Conservation (phyloP, 805 yeast species). For the Pichia sporocuriosa region DNA sequence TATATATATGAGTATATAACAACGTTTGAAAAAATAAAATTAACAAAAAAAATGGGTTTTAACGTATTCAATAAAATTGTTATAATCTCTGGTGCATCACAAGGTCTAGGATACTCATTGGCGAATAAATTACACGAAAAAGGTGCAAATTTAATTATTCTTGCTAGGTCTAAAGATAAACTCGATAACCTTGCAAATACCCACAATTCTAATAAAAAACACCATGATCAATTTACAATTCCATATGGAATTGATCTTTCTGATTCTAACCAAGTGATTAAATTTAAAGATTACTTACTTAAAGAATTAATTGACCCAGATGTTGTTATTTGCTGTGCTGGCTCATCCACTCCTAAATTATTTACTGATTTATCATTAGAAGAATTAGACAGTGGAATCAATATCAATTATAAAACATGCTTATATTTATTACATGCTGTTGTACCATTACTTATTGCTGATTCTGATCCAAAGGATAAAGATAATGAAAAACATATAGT, state of each 20-base stretch:
- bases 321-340: slow-evolving; percentile 79
- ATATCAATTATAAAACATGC: slow-evolving; percentile 67
- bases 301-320: slow-evolving; percentile 44
- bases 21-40: too few species aligned
- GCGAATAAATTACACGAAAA: slow-evolving; percentile 42
- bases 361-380: slow-evolving; percentile 57
- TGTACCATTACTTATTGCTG: slow-evolving; percentile 24
- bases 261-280: slow-evolving; percentile 37
- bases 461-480: not conserved
- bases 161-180: slow-evolving; percentile 68
- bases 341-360: slow-evolving; percentile 72
- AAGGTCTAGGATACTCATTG: slow-evolving; percentile 81
- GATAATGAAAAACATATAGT: slow-evolving; percentile 43
- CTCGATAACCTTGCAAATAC: slow-evolving; percentile 38
- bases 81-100: slow-evolving; percentile 89
- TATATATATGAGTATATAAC: too few species aligned
- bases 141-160: slow-evolving; percentile 63
- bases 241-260: slow-evolving; percentile 64
- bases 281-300: slow-evolving; percentile 32
- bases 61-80: slow-evolving; percentile 46
- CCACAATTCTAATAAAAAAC: slow-evolving; percentile 15
- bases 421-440: slow-evolving; percentile 63
- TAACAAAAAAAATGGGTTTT: slow-evolving; percentile 16
- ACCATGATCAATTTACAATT: slow-evolving; percentile 23
- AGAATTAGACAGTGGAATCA: slow-evolving; percentile 57